Conservation (phyloP, 2,329 filamentous ascomycete genomes). For the Apiospora malaysiana region DNA sequence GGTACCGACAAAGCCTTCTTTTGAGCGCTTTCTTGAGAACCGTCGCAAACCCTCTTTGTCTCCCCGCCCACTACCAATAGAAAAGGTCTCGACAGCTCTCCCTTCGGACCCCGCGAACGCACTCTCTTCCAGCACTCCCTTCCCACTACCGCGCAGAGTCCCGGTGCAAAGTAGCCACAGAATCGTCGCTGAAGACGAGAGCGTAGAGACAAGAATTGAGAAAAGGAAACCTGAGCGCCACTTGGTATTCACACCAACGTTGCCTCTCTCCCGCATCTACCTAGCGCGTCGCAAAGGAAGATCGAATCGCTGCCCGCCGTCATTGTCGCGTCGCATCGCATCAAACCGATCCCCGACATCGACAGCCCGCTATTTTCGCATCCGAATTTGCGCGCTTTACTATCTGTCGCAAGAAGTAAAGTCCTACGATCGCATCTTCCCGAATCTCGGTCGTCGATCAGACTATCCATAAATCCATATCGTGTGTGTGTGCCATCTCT, state of each 20-base stretch:
- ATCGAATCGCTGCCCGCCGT: conserved; percentile 38
- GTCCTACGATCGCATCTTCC: conserved; percentile 18
- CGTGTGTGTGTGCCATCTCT: conserved; percentile 34
- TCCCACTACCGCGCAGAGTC: conserved; percentile 38
- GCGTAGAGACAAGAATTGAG: conserved; percentile 30
- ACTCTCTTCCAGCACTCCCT: conserved; percentile 24
- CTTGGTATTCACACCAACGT: conserved; percentile 23
- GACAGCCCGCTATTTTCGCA: conserved; percentile 33
- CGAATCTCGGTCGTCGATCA: conserved; percentile 26
- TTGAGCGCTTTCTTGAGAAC: background rate
- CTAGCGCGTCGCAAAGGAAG: conserved; percentile 29
- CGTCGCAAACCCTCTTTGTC: conserved; percentile 10
- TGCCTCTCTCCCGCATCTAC: conserved; percentile 25
- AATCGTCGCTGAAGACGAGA: conserved; percentile 39
- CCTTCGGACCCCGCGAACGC: background rate
- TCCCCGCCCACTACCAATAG: conserved; percentile 17
- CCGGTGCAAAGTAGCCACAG: conserved; percentile 40
- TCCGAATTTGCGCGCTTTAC: conserved; percentile 35
- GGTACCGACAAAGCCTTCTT: conserved; percentile 8
- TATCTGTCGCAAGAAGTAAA: conserved; percentile 25
- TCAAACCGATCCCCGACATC: conserved; percentile 36
- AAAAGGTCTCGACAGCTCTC: conserved; percentile 30
- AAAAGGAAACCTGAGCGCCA: conserved; percentile 25
- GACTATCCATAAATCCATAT: conserved; percentile 26
- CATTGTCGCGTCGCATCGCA: conserved; percentile 35